These are phyloP conservation scores for Trypanosoma boissoni DNA, from an alignment of 208 protist genomes.

Conservation along the genomic window DNA sequence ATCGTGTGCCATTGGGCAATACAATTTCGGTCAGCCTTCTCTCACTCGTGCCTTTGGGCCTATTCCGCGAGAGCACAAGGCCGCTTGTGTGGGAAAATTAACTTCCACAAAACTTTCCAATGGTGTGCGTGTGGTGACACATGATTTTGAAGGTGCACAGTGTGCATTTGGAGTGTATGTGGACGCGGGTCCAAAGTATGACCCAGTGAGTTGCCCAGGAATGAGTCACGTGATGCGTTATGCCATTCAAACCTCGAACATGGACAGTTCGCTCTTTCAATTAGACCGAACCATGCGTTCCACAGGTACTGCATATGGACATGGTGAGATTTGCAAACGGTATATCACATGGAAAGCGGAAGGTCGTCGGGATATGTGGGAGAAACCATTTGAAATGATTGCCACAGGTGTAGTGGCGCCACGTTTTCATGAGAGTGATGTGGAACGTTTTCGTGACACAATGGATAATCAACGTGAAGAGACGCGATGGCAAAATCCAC, in stretches of 20 bases:
- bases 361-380: constrained; percentile 76
- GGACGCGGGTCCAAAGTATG: constrained; percentile 79
- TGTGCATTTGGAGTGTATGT: constrained; percentile 70
- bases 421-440: constrained; percentile 75
- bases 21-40: constrained; percentile 78
- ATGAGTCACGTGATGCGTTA: constrained; percentile 87
- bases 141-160: constrained; percentile 66
- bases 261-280: constrained; percentile 84
- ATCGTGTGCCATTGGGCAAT: constrained; percentile 59
- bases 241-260: constrained; percentile 81
- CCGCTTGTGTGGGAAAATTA: constrained; percentile 31
- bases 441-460: constrained; percentile 86
- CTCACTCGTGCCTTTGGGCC: constrained; percentile 57
- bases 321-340: constrained; percentile 75
- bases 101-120: constrained; percentile 62
- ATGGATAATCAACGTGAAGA: constrained; percentile 87
- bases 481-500: constrained; percentile 73
- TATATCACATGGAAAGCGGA: constrained; percentile 75
- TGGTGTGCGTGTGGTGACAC: constrained; percentile 72
- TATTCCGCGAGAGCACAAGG: constrained; percentile 29
- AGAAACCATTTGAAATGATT: constrained; percentile 70
- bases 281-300: constrained; percentile 82
- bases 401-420: constrained; percentile 72
- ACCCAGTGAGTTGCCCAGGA: constrained; percentile 64
- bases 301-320: constrained; percentile 67